A percentile compares a stretch with the other conserved stretches of the same genome.
Conservation (phyloP, 306 rosid genomes). For the Arachis stenosperma region DNA sequence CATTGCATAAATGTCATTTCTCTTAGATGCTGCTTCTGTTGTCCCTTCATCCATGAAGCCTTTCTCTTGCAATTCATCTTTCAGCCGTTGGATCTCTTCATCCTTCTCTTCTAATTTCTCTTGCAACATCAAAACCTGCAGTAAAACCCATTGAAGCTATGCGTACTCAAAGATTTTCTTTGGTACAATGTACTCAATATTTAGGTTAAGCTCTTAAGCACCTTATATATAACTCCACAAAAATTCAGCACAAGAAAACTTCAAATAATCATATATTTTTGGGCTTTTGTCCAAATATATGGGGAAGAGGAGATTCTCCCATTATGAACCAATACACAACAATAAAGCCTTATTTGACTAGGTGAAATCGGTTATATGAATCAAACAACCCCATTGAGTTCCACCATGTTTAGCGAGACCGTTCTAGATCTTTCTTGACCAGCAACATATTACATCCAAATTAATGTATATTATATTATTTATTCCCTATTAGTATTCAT, state of each 20-base stretch:
- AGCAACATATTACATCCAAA: not conserved
- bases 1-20: conserved; percentile 35
- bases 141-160: conserved; percentile 21
- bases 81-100: conserved; percentile 52
- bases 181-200: not conserved
- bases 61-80: conserved; percentile 54
- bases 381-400: too few relatives aligned
- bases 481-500: too few relatives aligned
- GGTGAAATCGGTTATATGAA: too few relatives aligned
- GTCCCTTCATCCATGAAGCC: conserved; percentile 41
- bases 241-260: not conserved
- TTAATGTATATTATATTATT: not conserved
- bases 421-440: too few relatives aligned
- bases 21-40: conserved; percentile 43
- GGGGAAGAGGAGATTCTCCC: not conserved
- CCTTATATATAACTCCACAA: not conserved
- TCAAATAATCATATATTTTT: not conserved
- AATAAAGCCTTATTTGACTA: too few relatives aligned
- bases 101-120: conserved; percentile 75
- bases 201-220: not conserved
- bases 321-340: not conserved
- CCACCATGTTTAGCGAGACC: too few relatives aligned
- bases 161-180: too few relatives aligned
- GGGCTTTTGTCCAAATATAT: not conserved
- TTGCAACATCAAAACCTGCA: conserved; percentile 73